These are phyloP conservation scores for Calonectria henricotiae DNA, from an alignment of 2,329 filamentous ascomycete genomes.

Conservation along the genomic window DNA sequence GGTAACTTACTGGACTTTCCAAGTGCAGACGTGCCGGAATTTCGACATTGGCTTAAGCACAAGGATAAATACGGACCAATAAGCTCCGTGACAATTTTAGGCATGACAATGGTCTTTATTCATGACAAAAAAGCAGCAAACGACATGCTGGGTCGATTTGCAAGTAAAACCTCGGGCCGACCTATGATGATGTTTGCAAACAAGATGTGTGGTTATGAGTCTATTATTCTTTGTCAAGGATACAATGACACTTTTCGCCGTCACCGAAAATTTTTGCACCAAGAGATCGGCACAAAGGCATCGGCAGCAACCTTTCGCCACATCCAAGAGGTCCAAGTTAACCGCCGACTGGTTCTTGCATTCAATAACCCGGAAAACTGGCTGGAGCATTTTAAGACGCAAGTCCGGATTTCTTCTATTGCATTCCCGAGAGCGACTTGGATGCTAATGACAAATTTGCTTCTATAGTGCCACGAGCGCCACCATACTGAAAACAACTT, in stretches of 20 bases:
- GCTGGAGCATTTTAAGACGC: background rate
- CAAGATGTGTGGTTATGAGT: conserved; percentile 6
- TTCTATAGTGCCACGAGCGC: background rate
- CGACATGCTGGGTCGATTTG: background rate
- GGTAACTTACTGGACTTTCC: background rate
- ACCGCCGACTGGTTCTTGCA: background rate
- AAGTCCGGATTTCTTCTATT: background rate
- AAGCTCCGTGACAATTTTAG: background rate
- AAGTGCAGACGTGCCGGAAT: background rate
- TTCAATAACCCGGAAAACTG: background rate
- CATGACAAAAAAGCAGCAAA: background rate
- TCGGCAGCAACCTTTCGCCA: background rate
- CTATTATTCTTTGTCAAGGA: background rate
- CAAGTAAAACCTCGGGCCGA: background rate
- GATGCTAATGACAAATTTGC: background rate
- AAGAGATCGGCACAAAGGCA: background rate
- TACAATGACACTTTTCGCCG: background rate
- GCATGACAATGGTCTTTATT: background rate
- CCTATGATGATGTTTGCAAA: background rate
- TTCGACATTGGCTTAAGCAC: conserved; percentile 1
- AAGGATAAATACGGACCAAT: conserved; percentile 8
- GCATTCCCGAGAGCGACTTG: no score
- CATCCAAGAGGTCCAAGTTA: background rate
- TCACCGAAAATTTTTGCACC: background rate
- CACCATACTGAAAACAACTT: background rate